Evolutionary conservation across 371 early-diverging fungal genomes (phyloP), one percentile per base, ranked within the genome.

Genomic region (Rhizopus stolonifer): DNA sequence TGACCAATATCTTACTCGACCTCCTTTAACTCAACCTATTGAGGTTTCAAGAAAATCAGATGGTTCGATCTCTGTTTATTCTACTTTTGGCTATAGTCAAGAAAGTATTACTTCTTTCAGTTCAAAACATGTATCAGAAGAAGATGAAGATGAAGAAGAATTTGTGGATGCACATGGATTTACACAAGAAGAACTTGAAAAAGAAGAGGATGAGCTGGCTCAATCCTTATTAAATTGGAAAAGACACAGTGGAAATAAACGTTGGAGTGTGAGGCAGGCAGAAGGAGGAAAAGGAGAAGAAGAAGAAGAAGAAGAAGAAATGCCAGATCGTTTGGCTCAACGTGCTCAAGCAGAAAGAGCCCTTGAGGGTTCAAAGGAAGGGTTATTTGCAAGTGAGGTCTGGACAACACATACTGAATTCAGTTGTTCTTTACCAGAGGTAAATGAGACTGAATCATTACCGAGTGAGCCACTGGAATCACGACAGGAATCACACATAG

Each of bases 211-310:
- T 17, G 64, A 50, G 14, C n/a, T 61, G 0, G 66, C 67, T 0
- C 49, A 70, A 21, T 63, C 68, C 3, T 61, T 74, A 66, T 39
- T 73, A 21, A 67, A 74, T 33, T 74, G 74, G 74, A 74, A 74
- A 52, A 46, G 70, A 18, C 67, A 70, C 8, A 70, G 68, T 33
- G 61, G 39, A 21, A 29, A 40, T n/a, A 36, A 36, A 36, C 36
- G 36, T 9, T 61, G 56, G 56, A 58, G 59, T 13, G 9, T 29
- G 9, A 29, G 29, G 11, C 29, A 29, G 29, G 11, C 29, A 6
- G n/a, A n/a, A n/a, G n/a, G n/a, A n/a, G n/a, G n/a, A n/a, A 29
- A 29, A 29, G 29, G 11, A 11, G 29, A 29, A 29, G 29, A 29
- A 29, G 29, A 29, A 10, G 29, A 29, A 29, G 29, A 29, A 29